Percentiles rank a stretch among this genome's conserved stretches.
phyloP scores from a whole-genome alignment of 2,329 filamentous ascomycete species.

The Pseudopyrenochaeta lycopersici region DNA sequence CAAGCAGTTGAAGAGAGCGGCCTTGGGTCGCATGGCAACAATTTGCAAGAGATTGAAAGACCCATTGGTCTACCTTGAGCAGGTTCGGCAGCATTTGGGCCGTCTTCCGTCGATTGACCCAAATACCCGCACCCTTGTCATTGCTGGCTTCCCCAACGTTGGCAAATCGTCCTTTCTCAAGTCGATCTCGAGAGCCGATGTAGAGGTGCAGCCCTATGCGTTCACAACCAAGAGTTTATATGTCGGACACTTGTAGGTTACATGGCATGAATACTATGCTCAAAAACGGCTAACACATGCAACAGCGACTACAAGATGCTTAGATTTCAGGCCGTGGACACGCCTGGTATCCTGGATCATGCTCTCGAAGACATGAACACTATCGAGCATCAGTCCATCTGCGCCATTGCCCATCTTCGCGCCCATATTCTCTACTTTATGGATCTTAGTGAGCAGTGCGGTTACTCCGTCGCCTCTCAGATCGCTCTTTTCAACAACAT shows the following conservation, averaged over 20 bases:
- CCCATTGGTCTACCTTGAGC: conserved; percentile 92
- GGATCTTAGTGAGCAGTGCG: conserved; percentile 96
- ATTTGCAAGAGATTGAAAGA: conserved; percentile 95
- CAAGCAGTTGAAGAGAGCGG: conserved; percentile 97
- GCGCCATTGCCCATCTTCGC: conserved; percentile 93
- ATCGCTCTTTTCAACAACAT: conserved; percentile 93
- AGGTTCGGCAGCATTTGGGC: conserved; percentile 94
- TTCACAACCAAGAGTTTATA: conserved; percentile 99
- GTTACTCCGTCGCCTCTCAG: conserved; percentile 91
- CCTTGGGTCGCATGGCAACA: conserved; percentile 96
- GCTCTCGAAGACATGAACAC: conserved; percentile 98
- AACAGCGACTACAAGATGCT: conserved; percentile 85
- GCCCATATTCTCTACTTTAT: conserved; percentile 98
- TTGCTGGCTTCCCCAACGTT: conserved; percentile 94
- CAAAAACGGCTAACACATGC: neutral
- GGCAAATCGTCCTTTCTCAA: conserved; percentile 94
- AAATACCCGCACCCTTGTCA: conserved; percentile 93
- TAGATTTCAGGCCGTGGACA: conserved; percentile 92
- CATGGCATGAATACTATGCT: conserved; percentile 80
- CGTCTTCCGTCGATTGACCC: conserved; percentile 98
- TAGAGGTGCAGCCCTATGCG: conserved; percentile 96
- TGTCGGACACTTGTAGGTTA: conserved; percentile 80
- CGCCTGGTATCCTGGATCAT: conserved; percentile 97
- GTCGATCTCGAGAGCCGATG: conserved; percentile 91
- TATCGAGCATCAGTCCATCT: conserved; percentile 99